Base-by-base conservation (phyloP, 495 filamentous ascomycete genomes). In the Aspergillus sclerotiicarbonarius region DNA sequence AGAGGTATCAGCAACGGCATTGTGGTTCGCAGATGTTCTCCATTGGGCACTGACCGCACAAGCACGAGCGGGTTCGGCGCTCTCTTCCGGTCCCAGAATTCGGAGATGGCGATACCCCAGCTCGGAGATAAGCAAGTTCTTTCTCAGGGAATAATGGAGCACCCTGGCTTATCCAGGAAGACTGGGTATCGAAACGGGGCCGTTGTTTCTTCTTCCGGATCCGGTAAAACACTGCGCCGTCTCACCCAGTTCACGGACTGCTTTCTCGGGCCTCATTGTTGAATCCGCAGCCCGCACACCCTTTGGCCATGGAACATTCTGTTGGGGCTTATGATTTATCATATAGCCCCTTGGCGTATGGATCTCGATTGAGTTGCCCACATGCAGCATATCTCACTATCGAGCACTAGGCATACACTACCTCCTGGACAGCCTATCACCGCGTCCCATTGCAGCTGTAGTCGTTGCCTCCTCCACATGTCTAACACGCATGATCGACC, bases 41-140 rank as follows among this genome's bases (percentile, higher is more conserved):
- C 33, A 35, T 41, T n/a, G 33, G n/a, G 37, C 37, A 41, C 4
- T 41, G 12, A n/a, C 37, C 5, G 37, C 37, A 41, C 37, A 41
- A n/a, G 37, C 13, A 3, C 5, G 5, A 41, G 37, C 5, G 13
- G 37, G 37, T n/a, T n/a, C 37, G 37, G 37, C 37, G 12, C 13
- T 41, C 8, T 6, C 13, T 37, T 37, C 33, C 10, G 37, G 37
- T n/a, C 37, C 37, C 13, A 12, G 37, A 41, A n/a, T 15, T 51
- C 48, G 48, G 48, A 51, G 48, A 51, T 51, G 35, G 30, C 25
- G 18, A 39, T 18, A 16, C 31, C 25, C 20, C 20, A 20, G 50
- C 20, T 52, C 50, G 50, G 50, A n/a, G 51, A 43, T 29, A 53
- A n/a, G 20, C 37, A 19, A 13, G 12, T 41, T 15, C 20, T n/a